Base-by-base conservation (phyloP, 768 basidiomycete genomes). In the Rhodotorula paludigena region DNA sequence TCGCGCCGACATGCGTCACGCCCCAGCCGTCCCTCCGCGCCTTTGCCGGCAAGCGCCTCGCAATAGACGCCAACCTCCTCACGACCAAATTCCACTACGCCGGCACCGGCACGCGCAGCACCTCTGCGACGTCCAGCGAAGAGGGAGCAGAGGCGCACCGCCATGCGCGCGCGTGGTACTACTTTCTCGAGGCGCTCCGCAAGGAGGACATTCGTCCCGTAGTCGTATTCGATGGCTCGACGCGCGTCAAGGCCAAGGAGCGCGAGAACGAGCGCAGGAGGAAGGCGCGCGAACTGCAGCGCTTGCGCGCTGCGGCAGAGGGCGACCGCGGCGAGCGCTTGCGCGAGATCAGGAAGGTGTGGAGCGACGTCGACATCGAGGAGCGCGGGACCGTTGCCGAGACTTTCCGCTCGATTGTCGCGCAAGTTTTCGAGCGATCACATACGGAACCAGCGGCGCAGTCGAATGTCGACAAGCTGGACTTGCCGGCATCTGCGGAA, bases 21-120 rank as follows among this genome's bases (percentile, higher is more conserved):
- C 55, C 59, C 2, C 6, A 44, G 51, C 2, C 63, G 1, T 63
- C 51, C 30, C 54, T 72, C 51, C 28, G 57, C 11, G 20, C 42
- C 28, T 69, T 69, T 21, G 45, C 45, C 10, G 41, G 48, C 36
- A 18, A 47, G 2, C 54, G 58, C 30, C 49, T 72, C 51, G 71
- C 71, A 33, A 61, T 72, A 38, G 71, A 72, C 60, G 71, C 58
- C 30, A 63, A 65, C 52, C 63, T 72, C 45, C 63, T 72, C 54
- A 64, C 63, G 1, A 68, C 63, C 33, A 61, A 63, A n/a, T 64
- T 72, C 55, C 63, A 62, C 42, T 59, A 58, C 51, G 33, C 47
- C n/a, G n/a, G 42, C 23, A 23, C 28, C 33, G 30, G 41, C 25
- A 32, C 23, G 36, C 47, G 44, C 36, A 23, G 28, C 15, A 21